Conservation (phyloP, 106 monocot genomes). For the Gastrodia elata region DNA sequence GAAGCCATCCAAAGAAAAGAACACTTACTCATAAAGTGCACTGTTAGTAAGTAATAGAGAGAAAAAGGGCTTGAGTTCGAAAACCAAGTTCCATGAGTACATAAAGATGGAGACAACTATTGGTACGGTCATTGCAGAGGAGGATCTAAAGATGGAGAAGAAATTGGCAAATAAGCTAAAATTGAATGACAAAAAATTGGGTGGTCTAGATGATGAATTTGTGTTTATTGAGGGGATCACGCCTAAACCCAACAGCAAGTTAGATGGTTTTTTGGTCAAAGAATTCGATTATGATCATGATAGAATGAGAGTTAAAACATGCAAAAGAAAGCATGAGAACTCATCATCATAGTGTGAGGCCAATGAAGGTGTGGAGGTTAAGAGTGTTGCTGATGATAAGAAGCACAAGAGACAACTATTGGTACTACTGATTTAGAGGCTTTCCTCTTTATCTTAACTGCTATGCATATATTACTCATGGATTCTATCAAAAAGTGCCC, state of each 20-base stretch:
- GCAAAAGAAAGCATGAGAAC: constrained; percentile 15
- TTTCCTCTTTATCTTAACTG: too few species aligned
- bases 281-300: not conserved
- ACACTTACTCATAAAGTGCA: not conserved
- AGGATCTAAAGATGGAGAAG: constrained; percentile 52
- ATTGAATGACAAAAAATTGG: constrained; percentile 47
- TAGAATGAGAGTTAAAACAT: constrained; percentile 6
- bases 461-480: too few species aligned
- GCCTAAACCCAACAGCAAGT: constrained; percentile 15
- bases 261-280: constrained; percentile 8
- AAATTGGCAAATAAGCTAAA: constrained; percentile 74
- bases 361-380: not conserved
- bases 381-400: not conserved
- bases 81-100: constrained; percentile 75
- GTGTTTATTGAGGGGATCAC: constrained; percentile 42
- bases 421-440: too few species aligned
- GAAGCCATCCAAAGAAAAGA: constrained; percentile 7
- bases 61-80: constrained; percentile 19
- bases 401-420: constrained; percentile 31
- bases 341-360: not conserved
- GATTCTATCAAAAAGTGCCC: too few species aligned
- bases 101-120: constrained; percentile 54
- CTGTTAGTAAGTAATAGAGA: constrained; percentile 1
- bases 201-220: constrained; percentile 52
- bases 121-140: constrained; percentile 14